Base-by-base conservation (phyloP, 441 rosid species). In the Corymbia citriodora region DNA sequence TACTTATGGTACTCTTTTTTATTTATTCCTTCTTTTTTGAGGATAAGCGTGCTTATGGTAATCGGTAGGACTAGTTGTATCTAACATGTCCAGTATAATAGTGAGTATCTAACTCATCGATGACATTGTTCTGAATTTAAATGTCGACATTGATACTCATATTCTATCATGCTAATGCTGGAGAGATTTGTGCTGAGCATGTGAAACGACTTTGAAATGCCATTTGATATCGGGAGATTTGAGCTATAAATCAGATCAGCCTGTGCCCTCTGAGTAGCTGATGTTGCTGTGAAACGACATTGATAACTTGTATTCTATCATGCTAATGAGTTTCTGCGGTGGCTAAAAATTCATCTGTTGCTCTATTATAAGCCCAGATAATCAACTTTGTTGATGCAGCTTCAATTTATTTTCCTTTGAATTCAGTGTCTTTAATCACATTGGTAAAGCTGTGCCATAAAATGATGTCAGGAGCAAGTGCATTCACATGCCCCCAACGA, bases 1-100 rank as follows among this genome's bases (percentile, higher is more conserved):
- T 90, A 96, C 95, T 87, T 96, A 93, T 83, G 97, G 98, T 96
- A 93, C 87, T 7, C 74, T 86, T 50, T 50, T 6, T 52, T 87
- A 10, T 36, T 87, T 79, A 18, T 87, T 48, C 50, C 29, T 49
- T 53, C 50, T 88, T 29, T 49, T 15, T 55, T 6, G 85, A 52
- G 85, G 52, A 79, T 79, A 45, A 48, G 49, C 40, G 85, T 79
- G n/a, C 88, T 45, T 87, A 21, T 27, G 88, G 88, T 55, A 57
- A 87, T 21, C 65, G 16, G 88, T 31, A 19, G 48, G 68, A 59
- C 6, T 36, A 31, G 68, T 7, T 55, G 50, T 25, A 3, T 13
- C 63, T 59, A 7, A 21, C 85, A 12, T 40, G 85, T 79, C 29
- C 17, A 40, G 52, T 40, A 48, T 40, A 74, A 21, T 40, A 74